Evolutionary conservation across 352 stramenopile species (phyloP), one percentile per base, ranked within the genome.

Genomic region (Pythium sp.): DNA sequence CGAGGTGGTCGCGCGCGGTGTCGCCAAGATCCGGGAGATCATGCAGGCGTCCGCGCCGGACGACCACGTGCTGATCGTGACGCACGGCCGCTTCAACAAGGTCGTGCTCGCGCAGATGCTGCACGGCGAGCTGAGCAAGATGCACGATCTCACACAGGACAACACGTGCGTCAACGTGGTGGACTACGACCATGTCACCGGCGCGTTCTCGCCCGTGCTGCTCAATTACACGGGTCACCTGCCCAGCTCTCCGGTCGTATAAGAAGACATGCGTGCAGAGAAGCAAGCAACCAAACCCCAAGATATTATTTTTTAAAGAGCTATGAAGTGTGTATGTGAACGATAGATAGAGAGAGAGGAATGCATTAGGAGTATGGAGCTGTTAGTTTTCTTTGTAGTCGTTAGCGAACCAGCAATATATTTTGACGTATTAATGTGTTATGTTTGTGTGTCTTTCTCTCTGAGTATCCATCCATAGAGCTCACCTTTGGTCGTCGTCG

Each of bases 161-260:
- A 94, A 94, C 74, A 93, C 87, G 62, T 94, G 87, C 70, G 81
- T 94, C 36, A 94, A 94, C 69, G 84, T 94, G 51, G 71, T 94
- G n/a, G 87, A 94, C 69, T 94, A 76, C 51, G 82, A 92, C 68
- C 83, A 86, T 68, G 32, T 32, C 8, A 87, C 79, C 26, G 72
- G 77, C n/a, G 72, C 67, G 6, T 94, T 81, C 71, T 65, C 54
- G 28, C 73, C 80, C n/a, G 84, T 93, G 68, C 77, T 75, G 56
- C 75, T 94, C 70, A 94, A 94, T 71, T 88, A 77, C 72, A 89
- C 80, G 57, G 79, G 76, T 49, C 84, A 92, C 58, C 61, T 92
- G 64, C 77, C 77, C 8, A 53, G 43, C 1, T 75, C 77, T 36
- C 75, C 79, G 0, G 75, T 58, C n/a, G 61, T 80, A 9, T 81